Percentiles rank a stretch among this genome's conserved stretches.
These are phyloP conservation scores for Nannochloropsis salina DNA, from an alignment of 108 stramenopile genomes.

Conservation along the genomic window DNA sequence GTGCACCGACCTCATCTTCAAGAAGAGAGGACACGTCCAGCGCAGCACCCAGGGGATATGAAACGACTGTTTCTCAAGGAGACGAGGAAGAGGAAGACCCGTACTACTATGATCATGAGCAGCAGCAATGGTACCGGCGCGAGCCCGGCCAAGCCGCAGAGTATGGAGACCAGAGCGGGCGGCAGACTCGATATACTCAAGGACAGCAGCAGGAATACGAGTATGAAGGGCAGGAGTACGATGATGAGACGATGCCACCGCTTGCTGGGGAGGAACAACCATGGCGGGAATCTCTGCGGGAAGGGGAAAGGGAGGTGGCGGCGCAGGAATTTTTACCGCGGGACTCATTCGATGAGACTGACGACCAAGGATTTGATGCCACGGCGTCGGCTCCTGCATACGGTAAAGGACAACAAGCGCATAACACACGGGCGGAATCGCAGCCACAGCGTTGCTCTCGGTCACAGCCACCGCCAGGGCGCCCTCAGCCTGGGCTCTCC, in stretches of 20 bases:
- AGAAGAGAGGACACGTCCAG: too few relatives aligned
- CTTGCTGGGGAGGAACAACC: not conserved
- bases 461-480: too few relatives aligned
- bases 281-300: not conserved
- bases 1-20: not conserved
- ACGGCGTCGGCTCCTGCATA: too few relatives aligned
- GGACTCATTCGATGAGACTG: conserved; percentile 1
- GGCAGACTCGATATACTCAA: not conserved
- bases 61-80: too few relatives aligned
- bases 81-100: not conserved
- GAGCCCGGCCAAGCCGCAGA: too few relatives aligned
- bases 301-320: not conserved
- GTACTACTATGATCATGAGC: not conserved
- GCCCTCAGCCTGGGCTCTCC: too few relatives aligned
- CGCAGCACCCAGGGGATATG: too few relatives aligned
- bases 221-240: not conserved
- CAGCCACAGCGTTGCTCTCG: too few relatives aligned
- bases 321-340: conserved; percentile 16
- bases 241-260: not conserved
- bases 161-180: too few relatives aligned
- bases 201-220: not conserved
- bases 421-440: too few relatives aligned
- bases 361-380: not conserved
- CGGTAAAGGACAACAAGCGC: too few relatives aligned
- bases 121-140: too few relatives aligned